A percentile compares a stretch with the other conserved stretches of the same genome.
These are phyloP conservation scores for Eucalyptus leucophloia DNA, from an alignment of 345 rosid genomes.

Conservation along the genomic window DNA sequence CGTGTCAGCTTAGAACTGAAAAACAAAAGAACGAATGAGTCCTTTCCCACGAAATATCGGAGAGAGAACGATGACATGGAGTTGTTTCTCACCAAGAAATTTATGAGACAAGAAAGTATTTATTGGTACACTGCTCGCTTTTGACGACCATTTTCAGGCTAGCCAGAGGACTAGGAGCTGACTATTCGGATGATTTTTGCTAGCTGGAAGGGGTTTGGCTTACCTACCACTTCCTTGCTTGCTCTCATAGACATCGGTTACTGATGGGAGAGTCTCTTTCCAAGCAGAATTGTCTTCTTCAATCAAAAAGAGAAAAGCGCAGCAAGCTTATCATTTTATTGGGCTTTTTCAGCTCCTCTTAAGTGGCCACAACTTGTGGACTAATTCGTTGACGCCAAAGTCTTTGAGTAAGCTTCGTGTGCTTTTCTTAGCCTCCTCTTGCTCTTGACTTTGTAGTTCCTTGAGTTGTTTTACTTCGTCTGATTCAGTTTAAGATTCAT, in stretches of 20 bases:
- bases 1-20: neutral
- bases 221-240: neutral
- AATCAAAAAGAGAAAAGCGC: neutral
- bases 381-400: neutral
- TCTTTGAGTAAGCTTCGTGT: neutral
- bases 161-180: neutral
- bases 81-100: neutral
- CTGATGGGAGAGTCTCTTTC: neutral
- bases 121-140: neutral
- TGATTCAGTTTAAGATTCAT: neutral
- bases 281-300: neutral
- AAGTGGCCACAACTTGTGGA: neutral
- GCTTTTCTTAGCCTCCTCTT: neutral
- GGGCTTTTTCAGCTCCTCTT: neutral
- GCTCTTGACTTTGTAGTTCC: neutral
- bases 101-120: neutral
- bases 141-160: neutral
- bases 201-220: neutral
- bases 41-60: neutral
- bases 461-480: neutral
- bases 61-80: neutral
- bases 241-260: neutral
- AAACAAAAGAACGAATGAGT: neutral
- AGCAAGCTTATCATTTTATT: neutral
- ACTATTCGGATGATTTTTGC: neutral